phyloP scores from a whole-genome alignment of 352 stramenopile species.

The Phytophthora tubulina region DNA sequence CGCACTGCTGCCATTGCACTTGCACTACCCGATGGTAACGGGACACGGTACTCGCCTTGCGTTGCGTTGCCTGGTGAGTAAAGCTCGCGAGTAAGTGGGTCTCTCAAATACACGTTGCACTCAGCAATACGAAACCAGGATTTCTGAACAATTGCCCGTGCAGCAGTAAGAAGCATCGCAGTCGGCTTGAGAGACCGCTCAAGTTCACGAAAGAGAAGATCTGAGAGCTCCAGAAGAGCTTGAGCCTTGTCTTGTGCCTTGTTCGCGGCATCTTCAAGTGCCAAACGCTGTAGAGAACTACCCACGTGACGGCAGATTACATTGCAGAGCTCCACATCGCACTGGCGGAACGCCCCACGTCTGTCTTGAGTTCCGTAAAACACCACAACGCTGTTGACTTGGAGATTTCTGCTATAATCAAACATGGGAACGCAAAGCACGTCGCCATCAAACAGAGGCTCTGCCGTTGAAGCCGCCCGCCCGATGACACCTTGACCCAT shows the following conservation, averaged over 20 bases:
- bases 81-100: constrained; percentile 66
- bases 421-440: constrained; percentile 67
- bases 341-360: constrained; percentile 51
- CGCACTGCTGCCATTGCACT: constrained; percentile 71
- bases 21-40: constrained; percentile 49
- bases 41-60: constrained; percentile 59
- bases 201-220: constrained; percentile 70
- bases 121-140: constrained; percentile 40
- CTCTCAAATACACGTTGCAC: constrained; percentile 76
- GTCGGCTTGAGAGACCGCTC: constrained; percentile 72
- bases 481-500: constrained; percentile 71
- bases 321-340: constrained; percentile 64
- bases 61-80: constrained; percentile 59
- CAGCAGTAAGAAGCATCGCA: constrained; percentile 53
- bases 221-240: constrained; percentile 71
- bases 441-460: constrained; percentile 48
- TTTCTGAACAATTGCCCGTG: constrained; percentile 30
- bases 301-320: constrained; percentile 68
- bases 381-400: constrained; percentile 71
- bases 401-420: constrained; percentile 37
- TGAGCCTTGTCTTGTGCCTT: constrained; percentile 74
- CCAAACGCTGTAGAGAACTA: constrained; percentile 59
- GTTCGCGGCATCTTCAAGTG: constrained; percentile 65
- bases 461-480: constrained; percentile 44
- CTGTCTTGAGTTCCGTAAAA: constrained; percentile 52